Base-by-base conservation (phyloP, 345 rosid genomes). In the Balakata baccata region DNA sequence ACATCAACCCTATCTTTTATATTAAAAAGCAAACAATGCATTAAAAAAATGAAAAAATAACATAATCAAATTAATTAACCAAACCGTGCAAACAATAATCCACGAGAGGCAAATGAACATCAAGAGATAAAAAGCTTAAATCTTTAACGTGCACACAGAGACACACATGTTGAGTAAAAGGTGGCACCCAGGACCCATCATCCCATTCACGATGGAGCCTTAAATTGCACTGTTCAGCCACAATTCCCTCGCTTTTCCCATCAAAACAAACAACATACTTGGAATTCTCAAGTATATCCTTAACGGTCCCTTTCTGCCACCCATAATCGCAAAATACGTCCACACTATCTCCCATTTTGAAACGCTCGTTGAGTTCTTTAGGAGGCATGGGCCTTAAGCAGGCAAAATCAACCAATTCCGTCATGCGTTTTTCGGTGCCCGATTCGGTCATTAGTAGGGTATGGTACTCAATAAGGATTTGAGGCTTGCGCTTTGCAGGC, bases 181-280 rank as follows among this genome's bases (percentile, higher is more conserved):
- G 78, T 0, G 87, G 83, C 41, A 67, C 61, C 87, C 93, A 81
- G 0, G 39, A 64, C 20, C 84, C 87, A 41, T 70, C 80, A 43
- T 52, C 79, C 93, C 93, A 89, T 14, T 89, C 87, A 38, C 86
- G 79, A 63, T 83, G 90, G 38, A 83, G 75, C 83, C 93, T 79
- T 78, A 89, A 47, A 66, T 79, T 71, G 11, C 51, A 47, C 62
- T 79, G 86, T 29, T 66, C 73, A 69, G 79, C 70, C 64, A 84
- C 87, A 69, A 51, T 53, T 9, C 70, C 76, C 8, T 65, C 72
- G 5, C 77, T 41, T 11, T 49, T 46, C 2, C 76, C 76, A 38
- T 64, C 70, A 70, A 85, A 72, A 61, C 17, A 47, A 46, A 89
- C 88, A 69, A 80, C 39, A 68, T 81, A 89, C 72, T 46, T 83